Evolutionary conservation across 73 alveolate species (phyloP), one percentile per base, ranked within the genome.

Genomic region (Symbiodinium pilosum): DNA sequence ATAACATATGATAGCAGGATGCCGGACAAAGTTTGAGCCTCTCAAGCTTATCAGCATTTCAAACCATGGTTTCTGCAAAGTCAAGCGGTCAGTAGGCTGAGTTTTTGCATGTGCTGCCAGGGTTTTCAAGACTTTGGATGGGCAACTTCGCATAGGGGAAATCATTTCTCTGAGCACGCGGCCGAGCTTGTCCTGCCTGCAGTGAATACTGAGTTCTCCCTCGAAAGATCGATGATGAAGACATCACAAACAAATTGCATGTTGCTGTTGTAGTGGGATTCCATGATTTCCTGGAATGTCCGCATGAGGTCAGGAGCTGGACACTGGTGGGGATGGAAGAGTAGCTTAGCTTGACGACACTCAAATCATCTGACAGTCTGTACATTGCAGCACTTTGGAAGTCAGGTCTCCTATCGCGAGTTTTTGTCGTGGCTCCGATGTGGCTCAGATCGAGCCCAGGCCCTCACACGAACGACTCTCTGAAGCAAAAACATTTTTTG

Each of bases 91-190:
- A 64, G 77, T 26, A 26, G 40, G 16, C 41, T 7, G 32, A 21
- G 32, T 64, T 24, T 32, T 7, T 36, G 39, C 32, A 2, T 21
- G 77, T 42, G 44, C 43, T 12, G 28, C 47, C 86, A 88, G 95
- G 95, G 95, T 88, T 38, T 88, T 88, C 95, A 88, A 88, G 69
- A 88, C 64, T 47, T 69, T 88, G 44, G 95, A 88, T 28, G 95
- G 95, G 24, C 44, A 32, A 71, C 95, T 88, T 36, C 42, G 95
- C 32, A 83, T 88, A 3, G 69, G 28, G 68, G 95, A 88, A n/a
- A 40, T 88, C 16, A 86, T 43, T 8, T 54, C 43, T 26, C 34
- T 88, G 71, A 88, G 95, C 28, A 2, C 36, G 30, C 9, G 40
- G 38, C 77, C 28, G 32, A 64, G 77, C 77, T 28, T 64, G 59